phyloP scores from a whole-genome alignment of 148 eudicot genomes.

The Cornus kousa region DNA sequence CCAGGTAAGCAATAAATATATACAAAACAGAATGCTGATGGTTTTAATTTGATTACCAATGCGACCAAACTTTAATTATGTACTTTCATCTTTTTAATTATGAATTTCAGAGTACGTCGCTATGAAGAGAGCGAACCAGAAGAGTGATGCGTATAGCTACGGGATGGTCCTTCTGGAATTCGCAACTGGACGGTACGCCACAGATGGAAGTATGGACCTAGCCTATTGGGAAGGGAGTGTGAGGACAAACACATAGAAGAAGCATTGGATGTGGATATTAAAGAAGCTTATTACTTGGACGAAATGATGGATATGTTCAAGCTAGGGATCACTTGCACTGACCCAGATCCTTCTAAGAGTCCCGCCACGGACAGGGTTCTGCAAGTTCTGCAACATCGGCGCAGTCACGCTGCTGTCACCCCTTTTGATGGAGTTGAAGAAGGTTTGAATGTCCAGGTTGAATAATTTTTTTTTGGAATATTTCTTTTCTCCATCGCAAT shows the following conservation, averaged over 20 bases:
- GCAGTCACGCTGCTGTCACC: no score
- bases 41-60: no score
- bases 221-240: no score
- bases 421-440: no score
- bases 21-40: no score
- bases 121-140: constrained; percentile 11
- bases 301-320: not conserved
- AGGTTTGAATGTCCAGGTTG: no score
- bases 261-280: constrained; percentile 22
- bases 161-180: not conserved
- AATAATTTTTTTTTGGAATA: no score
- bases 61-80: no score
- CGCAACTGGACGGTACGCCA: not conserved
- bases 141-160: constrained; percentile 15
- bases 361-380: not conserved
- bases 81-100: not conserved
- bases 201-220: constrained; percentile 7
- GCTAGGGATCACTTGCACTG: constrained; percentile 15
- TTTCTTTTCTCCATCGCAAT: no score
- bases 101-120: constrained; percentile 22
- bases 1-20: not conserved
- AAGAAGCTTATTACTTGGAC: not conserved
- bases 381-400: no score
- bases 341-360: constrained; percentile 10
- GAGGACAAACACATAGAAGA: constrained; percentile 8